Evolutionary conservation across 2,329 filamentous ascomycete genomes (phyloP).

Genomic region (Diplodia sapinea): DNA sequence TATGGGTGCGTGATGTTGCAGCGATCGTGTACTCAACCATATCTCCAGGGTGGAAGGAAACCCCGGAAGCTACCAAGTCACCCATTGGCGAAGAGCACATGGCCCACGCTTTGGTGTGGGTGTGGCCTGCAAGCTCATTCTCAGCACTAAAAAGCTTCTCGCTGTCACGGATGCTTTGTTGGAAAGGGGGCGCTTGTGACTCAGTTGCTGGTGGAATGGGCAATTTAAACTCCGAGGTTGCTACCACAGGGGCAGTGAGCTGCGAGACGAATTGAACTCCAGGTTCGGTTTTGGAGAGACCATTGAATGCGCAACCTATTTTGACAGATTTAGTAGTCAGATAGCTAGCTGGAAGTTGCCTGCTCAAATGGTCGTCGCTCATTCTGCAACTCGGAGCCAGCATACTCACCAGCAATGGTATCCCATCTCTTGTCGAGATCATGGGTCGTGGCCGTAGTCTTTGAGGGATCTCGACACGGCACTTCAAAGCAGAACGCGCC

Average conservation of each 20-base stretch:
- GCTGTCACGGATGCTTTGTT: slow-evolving; percentile 46
- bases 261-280: slow-evolving; percentile 48
- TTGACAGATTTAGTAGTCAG: slow-evolving; percentile 14
- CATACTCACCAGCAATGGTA: slow-evolving; percentile 42
- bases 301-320: slow-evolving; percentile 42
- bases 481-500: slow-evolving; percentile 40
- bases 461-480: slow-evolving; percentile 37
- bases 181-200: slow-evolving; percentile 45
- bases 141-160: slow-evolving; percentile 55
- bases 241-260: slow-evolving; percentile 43
- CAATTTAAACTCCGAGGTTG: slow-evolving; percentile 41
- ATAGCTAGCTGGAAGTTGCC: not conserved
- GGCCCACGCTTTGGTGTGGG: slow-evolving; percentile 61
- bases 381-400: not conserved
- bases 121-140: slow-evolving; percentile 57
- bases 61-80: slow-evolving; percentile 56
- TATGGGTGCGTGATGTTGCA: slow-evolving; percentile 49
- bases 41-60: slow-evolving; percentile 62
- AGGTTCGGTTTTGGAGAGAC: slow-evolving; percentile 30
- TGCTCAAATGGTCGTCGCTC: not conserved
- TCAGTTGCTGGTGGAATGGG: slow-evolving; percentile 34
- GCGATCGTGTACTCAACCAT: slow-evolving; percentile 62
- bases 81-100: slow-evolving; percentile 55
- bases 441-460: slow-evolving; percentile 37
- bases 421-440: slow-evolving; percentile 53